Base-by-base conservation (phyloP, 257 asterid genomes). In the Haberlea rhodopensis region DNA sequence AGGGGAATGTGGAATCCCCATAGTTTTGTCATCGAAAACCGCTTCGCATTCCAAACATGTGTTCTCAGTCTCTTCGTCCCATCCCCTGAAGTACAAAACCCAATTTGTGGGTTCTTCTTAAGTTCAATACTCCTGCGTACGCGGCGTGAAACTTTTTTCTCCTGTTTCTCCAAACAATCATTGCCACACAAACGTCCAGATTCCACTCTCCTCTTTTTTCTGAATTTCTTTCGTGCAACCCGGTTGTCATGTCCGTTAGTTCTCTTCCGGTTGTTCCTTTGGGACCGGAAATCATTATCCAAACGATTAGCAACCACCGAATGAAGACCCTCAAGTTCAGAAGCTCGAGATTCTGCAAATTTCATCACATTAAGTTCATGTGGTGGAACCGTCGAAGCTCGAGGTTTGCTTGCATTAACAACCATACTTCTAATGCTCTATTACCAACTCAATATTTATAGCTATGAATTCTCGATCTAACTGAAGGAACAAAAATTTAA, bases 11-110 rank as follows among this genome's bases (percentile, higher is more conserved):
- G 58, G 65, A 92, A 89, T 40, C 97, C 94, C 99, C 97, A 92
- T 3, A 56, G 73, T 69, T 88, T 91, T 29, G 81, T 75, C 91
- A 91, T 88, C 27, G 69, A 81, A 66, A 89, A 92, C 53, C 96
- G 86, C 69, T 89, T 92, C 1, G 97, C 99, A 78, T 85, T 95
- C 99, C 99, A 92, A 29, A 89, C 75, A 75, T 92, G 97, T 11
- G 98, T 91, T 80, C 90, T 80, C 65, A 88, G 72, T 71, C 96
- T 83, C 82, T 85, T 91, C 29, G 85, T 86, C 66, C 98, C 94
- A 76, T 87, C 96, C 58, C 94, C 90, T 3, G 96, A 81, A 52
- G 83, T 81, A 69, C 79, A 71, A 81, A 81, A 89, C 22, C 97
- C 95, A 73, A 71, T 63, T 27, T 60, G 53, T 6, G 73, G 78